Evolutionary conservation across 1,284 basidiomycete species (phyloP), one percentile per base, ranked within the genome.

Genomic region (Ceratobasidium sp.): DNA sequence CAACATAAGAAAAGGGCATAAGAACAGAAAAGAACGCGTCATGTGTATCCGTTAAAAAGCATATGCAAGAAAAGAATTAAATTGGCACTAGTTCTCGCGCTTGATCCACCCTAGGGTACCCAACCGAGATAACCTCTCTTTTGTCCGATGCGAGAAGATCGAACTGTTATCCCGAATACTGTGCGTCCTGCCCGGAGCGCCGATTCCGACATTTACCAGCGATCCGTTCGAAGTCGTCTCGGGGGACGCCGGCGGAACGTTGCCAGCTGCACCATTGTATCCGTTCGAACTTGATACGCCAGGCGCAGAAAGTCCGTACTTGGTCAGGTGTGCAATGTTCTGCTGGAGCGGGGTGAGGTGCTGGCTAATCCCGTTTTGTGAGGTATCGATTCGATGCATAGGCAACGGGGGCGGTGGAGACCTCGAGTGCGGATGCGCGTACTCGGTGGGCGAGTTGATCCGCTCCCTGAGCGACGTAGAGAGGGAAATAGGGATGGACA

Each of bases 241-340:
- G n/a, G 68, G 68, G 5, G 68, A 71, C 5, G 54, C 34, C 1
- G 68, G 68, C 0, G 68, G 54, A 34, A 46, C 27, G 37, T n/a
- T 34, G 16, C 54, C 37, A 19, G 39, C 29, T 41, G 37, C 27
- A 29, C 68, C 68, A 22, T 71, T 71, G 27, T 58, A 59, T 29
- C 54, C 68, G 14, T 58, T 53, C 39, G 61, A 41, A 27, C 37
- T 46, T 48, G 43, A 51, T 43, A 91, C 90, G 11, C 87, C 88
- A 53, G 90, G 91, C 6, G 89, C 89, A 1, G 89, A 91, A 81
- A 94, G 90, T 2, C 92, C 92, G 78, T 94, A 91, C 37, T 90
- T 86, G 19, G 92, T 88, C 9, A 94, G 85, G 77, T 93, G 89
- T 0, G 92, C 92, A 0, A 93, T 85, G 77, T 92, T 90, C 34